Conservation (phyloP, 2,329 filamentous ascomycete species). For the Aureobasidium sp. region DNA sequence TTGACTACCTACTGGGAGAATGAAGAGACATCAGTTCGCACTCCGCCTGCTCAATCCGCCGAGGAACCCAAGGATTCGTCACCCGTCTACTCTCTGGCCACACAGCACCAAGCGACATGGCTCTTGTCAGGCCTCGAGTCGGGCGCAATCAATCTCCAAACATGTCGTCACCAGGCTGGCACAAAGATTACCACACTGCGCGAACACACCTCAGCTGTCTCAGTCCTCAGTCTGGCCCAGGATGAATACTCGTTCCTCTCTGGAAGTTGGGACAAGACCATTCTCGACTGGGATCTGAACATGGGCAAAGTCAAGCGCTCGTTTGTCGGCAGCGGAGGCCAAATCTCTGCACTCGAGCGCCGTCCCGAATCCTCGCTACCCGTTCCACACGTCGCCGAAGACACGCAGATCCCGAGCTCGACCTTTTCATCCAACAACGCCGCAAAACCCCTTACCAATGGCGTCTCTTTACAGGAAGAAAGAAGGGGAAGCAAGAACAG, state of each 20-base stretch:
- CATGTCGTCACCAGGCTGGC: conserved; percentile 87
- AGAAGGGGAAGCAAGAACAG: conserved; percentile 21
- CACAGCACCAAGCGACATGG: conserved; percentile 86
- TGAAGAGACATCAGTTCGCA: conserved; percentile 56
- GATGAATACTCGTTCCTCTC: conserved; percentile 84
- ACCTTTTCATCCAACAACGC: conserved; percentile 71
- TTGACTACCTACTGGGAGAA: conserved; percentile 98
- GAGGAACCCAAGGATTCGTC: conserved; percentile 51
- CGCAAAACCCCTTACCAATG: conserved; percentile 43
- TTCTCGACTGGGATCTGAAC: conserved; percentile 92
- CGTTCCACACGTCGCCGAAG: conserved; percentile 62
- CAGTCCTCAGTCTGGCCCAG: conserved; percentile 68
- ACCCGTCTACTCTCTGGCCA: conserved; percentile 87
- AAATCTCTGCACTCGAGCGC: conserved; percentile 82
- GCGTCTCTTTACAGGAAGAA: conserved; percentile 22
- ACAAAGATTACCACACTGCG: conserved; percentile 75
- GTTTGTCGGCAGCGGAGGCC: conserved; percentile 69
- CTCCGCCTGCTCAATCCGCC: conserved; percentile 24
- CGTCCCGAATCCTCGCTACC: conserved; percentile 67
- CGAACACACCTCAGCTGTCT: conserved; percentile 84
- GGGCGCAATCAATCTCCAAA: conserved; percentile 86
- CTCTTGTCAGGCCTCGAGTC: conserved; percentile 82
- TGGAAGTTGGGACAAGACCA: conserved; percentile 92
- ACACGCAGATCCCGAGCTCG: conserved; percentile 46
- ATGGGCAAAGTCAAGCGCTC: conserved; percentile 66